Percentiles rank a stretch among this genome's conserved stretches.
Evolutionary conservation across 1,139 yeast genomes (phyloP).

Genomic region (Pichia sp.): DNA sequence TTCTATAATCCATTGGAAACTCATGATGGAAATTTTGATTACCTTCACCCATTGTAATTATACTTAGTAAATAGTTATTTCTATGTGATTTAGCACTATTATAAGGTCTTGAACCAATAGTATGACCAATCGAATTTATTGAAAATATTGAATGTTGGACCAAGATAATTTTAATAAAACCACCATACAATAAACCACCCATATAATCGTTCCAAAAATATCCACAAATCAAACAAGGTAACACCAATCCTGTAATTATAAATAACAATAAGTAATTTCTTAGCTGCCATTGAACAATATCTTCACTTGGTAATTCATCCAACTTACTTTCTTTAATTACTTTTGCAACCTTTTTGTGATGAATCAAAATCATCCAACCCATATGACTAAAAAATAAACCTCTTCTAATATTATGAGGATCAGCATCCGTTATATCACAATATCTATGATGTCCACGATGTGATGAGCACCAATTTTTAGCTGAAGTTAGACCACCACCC

Average conservation of each 20-base stretch:
- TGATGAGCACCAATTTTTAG: conserved; percentile 56
- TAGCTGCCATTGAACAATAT: conserved; percentile 56
- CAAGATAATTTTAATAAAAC: conserved; percentile 48
- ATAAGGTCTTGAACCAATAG: conserved; percentile 52
- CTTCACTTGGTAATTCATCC: conserved; percentile 32
- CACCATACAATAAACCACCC: conserved; percentile 58
- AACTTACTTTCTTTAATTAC: conserved; percentile 33
- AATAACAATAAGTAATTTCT: conserved; percentile 41
- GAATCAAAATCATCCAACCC: conserved; percentile 58
- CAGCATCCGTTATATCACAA: conserved; percentile 55
- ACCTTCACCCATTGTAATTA: conserved; percentile 62
- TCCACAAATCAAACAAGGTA: conserved; percentile 46
- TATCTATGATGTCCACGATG: conserved; percentile 70
- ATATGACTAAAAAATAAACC: conserved; percentile 57
- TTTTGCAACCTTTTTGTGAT: conserved; percentile 38
- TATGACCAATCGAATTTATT: conserved; percentile 59
- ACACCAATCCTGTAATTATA: conserved; percentile 39
- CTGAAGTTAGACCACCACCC: conserved; percentile 57
- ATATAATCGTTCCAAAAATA: conserved; percentile 41
- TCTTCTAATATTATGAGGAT: conserved; percentile 58
- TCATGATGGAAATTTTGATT: conserved; percentile 69
- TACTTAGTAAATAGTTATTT: conserved; percentile 39
- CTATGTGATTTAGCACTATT: conserved; percentile 59
- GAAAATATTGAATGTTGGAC: conserved; percentile 52
- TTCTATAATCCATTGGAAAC: conserved; percentile 62